Evolutionary conservation across 345 rosid genomes (phyloP).

Genomic region (Eucalyptus curtisii): DNA sequence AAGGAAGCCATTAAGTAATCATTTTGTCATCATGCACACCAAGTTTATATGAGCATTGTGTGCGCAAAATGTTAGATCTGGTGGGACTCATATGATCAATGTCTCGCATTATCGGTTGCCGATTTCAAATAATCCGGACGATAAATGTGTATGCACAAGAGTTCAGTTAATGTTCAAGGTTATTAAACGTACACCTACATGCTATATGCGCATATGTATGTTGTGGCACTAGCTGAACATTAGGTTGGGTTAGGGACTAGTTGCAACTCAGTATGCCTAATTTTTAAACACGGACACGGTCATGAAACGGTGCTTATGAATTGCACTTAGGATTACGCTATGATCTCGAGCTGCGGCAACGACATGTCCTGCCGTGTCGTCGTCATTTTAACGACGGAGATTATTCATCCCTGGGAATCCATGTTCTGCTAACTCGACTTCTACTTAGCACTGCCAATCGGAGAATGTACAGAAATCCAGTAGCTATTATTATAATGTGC

Average conservation of each 20-base stretch:
- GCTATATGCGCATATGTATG: not conserved
- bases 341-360: not conserved
- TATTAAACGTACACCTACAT: not conserved
- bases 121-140: not conserved
- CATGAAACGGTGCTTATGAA: not conserved
- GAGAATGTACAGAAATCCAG: not conserved
- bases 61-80: not conserved
- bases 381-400: not conserved
- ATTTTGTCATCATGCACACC: not conserved
- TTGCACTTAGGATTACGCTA: not conserved
- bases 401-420: not conserved
- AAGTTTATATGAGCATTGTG: not conserved
- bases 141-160: not conserved
- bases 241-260: not conserved
- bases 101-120: accelerated
- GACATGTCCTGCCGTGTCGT: not conserved
- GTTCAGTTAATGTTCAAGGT: not conserved
- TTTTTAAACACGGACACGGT: not conserved
- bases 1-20: not conserved
- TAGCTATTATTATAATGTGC: not conserved
- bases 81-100: not conserved
- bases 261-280: not conserved
- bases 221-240: not conserved
- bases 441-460: not conserved
- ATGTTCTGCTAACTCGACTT: not conserved